These are phyloP conservation scores for Candida sanyaensis DNA, from an alignment of 1,139 yeast species.

Conservation along the genomic window DNA sequence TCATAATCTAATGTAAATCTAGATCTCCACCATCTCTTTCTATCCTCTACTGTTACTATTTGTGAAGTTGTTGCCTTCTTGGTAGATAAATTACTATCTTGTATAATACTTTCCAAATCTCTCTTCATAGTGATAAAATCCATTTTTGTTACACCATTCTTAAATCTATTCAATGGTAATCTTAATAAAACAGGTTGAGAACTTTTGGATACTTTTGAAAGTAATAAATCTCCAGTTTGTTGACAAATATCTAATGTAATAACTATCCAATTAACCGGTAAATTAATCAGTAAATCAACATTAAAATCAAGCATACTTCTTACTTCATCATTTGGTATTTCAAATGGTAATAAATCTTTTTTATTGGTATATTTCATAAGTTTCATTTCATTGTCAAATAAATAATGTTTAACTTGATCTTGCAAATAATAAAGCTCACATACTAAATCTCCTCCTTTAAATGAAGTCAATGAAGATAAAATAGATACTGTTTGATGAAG, in stretches of 20 bases:
- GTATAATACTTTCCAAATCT: slow-evolving; percentile 54
- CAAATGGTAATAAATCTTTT: slow-evolving; percentile 16
- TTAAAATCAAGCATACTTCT: slow-evolving; percentile 9
- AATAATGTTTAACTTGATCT: slow-evolving; percentile 33
- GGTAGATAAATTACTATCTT: slow-evolving; percentile 63
- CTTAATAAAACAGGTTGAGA: slow-evolving; percentile 50
- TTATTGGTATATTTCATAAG: slow-evolving; percentile 9
- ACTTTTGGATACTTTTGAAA: slow-evolving; percentile 46
- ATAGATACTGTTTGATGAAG: slow-evolving; percentile 22
- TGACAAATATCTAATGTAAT: slow-evolving; percentile 66
- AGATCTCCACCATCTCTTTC: slow-evolving; percentile 77
- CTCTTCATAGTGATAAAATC: slow-evolving; percentile 48
- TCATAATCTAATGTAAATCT: slow-evolving; percentile 64
- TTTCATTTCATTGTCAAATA: slow-evolving; percentile 32
- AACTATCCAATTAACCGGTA: slow-evolving; percentile 59
- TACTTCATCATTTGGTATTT: neutral
- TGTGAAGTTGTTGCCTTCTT: slow-evolving; percentile 48
- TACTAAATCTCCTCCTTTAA: slow-evolving; percentile 22
- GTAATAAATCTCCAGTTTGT: slow-evolving; percentile 55
- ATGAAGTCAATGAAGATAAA: slow-evolving; percentile 26
- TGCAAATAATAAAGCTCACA: slow-evolving; percentile 31
- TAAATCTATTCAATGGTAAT: slow-evolving; percentile 60
- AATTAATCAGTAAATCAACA: slow-evolving; percentile 18
- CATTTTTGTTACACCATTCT: slow-evolving; percentile 42
- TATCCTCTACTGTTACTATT: slow-evolving; percentile 59